These are phyloP conservation scores for Pezicula rhizophila DNA, from an alignment of 2,329 filamentous ascomycete species.

Conservation along the genomic window DNA sequence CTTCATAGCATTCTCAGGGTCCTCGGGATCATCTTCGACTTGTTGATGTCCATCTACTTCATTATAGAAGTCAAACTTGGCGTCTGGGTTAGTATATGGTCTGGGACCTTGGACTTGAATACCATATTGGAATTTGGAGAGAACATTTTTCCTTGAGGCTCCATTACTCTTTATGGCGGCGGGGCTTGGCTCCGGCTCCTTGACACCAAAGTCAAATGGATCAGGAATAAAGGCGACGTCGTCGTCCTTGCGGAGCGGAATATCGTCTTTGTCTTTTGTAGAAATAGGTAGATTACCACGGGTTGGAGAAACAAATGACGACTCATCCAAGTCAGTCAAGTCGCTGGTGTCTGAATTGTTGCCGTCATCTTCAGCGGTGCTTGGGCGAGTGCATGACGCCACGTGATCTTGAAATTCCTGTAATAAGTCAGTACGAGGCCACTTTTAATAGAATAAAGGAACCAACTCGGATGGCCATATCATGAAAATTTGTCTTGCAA, in stretches of 20 bases:
- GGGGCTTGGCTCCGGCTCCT: neutral
- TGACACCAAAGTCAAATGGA: neutral
- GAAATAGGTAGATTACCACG: conserved; percentile 5
- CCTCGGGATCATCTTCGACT: conserved; percentile 9
- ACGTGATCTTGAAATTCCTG: conserved; percentile 25
- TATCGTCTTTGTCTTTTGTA: conserved; percentile 1
- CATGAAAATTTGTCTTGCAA: conserved; percentile 6
- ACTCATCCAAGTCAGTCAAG: neutral
- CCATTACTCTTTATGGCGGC: neutral
- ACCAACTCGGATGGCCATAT: conserved; percentile 6
- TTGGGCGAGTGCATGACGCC: conserved; percentile 16
- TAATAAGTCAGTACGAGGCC: conserved; percentile 14
- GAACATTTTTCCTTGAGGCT: neutral
- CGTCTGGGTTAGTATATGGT: conserved; percentile 13
- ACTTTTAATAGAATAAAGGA: neutral
- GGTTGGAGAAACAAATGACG: conserved; percentile 17
- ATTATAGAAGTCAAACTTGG: conserved; percentile 18
- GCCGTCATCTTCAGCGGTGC: conserved; percentile 12
- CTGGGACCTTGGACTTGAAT: conserved; percentile 2
- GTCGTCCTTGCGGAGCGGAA: conserved; percentile 3
- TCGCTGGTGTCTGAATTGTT: conserved; percentile 11
- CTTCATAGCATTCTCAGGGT: conserved; percentile 5
- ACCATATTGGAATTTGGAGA: neutral
- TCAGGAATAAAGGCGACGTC: conserved; percentile 4
- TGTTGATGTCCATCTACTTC: conserved; percentile 14